Evolutionary conservation across 2,329 filamentous ascomycete species (phyloP).

Genomic region (Dothistroma septosporum): DNA sequence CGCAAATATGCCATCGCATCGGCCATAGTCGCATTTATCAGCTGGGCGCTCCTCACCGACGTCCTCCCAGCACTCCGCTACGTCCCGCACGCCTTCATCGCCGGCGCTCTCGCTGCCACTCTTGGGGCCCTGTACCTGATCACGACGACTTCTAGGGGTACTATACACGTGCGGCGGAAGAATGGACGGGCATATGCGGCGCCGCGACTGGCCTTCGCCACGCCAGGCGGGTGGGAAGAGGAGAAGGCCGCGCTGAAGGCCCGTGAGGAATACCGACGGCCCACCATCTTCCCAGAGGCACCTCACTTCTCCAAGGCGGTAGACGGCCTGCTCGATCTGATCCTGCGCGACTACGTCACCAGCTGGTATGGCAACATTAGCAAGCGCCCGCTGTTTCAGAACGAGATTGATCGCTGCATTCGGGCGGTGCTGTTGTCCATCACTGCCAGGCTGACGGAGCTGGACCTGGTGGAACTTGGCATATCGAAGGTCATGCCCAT

Average conservation of each 20-base stretch:
- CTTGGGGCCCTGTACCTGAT: conserved; percentile 56
- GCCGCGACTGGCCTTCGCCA: conserved; percentile 26
- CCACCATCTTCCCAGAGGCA: conserved; percentile 70
- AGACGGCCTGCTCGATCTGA: conserved; percentile 70
- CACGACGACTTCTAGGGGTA: conserved; percentile 57
- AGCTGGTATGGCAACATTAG: conserved; percentile 90
- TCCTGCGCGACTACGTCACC: conserved; percentile 77
- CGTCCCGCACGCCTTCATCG: conserved; percentile 76
- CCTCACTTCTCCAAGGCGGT: conserved; percentile 73
- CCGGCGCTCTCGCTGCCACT: conserved; percentile 58
- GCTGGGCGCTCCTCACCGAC: conserved; percentile 81
- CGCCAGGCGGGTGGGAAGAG: conserved; percentile 57
- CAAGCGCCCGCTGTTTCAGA: conserved; percentile 70
- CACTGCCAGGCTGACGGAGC: conserved; percentile 64
- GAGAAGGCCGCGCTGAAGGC: conserved; percentile 65
- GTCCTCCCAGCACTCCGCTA: conserved; percentile 81
- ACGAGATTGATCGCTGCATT: conserved; percentile 80
- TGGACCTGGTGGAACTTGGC: conserved; percentile 79
- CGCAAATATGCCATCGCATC: conserved; percentile 68
- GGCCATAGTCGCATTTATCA: conserved; percentile 67
- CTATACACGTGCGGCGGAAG: conserved; percentile 32
- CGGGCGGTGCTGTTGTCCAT: conserved; percentile 68
- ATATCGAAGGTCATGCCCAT: conserved; percentile 83
- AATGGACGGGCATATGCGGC: conserved; percentile 19
- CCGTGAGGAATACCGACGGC: conserved; percentile 62